A percentile compares a stretch with the other conserved stretches of the same genome.
These are phyloP conservation scores for Penicillium lividum DNA, from an alignment of 495 filamentous ascomycete genomes.

Conservation along the genomic window DNA sequence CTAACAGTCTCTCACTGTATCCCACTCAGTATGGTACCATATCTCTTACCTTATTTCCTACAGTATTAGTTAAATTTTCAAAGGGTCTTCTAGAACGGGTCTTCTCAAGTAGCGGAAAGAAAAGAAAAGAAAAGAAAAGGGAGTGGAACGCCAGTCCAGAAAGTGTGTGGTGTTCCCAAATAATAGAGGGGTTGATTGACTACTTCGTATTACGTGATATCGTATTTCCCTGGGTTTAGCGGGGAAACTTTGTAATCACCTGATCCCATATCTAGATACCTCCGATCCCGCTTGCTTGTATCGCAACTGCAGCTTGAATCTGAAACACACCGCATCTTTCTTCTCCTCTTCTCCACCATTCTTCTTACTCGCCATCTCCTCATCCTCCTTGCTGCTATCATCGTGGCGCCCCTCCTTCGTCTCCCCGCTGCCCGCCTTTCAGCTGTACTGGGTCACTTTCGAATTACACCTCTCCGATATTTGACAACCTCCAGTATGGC, in stretches of 20 bases:
- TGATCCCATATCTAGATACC: constrained; percentile 4
- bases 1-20: no score
- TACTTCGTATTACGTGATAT: no score
- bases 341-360: constrained; percentile 21
- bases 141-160: no score
- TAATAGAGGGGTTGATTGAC: no score
- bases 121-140: no score
- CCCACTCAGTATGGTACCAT: no score
- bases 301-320: constrained; percentile 5
- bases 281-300: constrained; percentile 6
- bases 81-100: no score
- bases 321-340: constrained; percentile 3
- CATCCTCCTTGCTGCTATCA: constrained; percentile 63
- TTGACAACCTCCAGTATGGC: constrained; percentile 69
- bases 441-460: constrained; percentile 64
- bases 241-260: background rate
- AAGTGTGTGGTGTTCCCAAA: no score
- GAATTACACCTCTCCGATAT: constrained; percentile 37
- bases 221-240: no score
- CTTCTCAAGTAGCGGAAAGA: no score
- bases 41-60: no score
- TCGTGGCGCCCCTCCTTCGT: constrained; percentile 74
- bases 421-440: constrained; percentile 54
- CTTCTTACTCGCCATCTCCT: constrained; percentile 48
- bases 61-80: no score